Percentiles rank a stretch among this genome's conserved stretches.
Conservation (phyloP, 345 rosid species). For the Angophora floribunda region DNA sequence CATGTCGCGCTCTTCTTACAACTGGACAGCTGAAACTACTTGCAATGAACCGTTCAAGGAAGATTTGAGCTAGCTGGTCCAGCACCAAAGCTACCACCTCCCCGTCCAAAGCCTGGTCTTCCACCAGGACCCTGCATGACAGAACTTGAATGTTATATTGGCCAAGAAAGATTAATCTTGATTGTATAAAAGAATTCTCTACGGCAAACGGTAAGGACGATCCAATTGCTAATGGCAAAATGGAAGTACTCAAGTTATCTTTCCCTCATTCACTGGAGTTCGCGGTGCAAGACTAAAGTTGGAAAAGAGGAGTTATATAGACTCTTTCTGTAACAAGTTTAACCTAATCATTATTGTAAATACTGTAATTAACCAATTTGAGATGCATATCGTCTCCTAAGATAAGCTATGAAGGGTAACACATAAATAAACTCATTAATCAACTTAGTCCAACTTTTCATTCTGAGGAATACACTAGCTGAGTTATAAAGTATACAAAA, state of each 20-base stretch:
- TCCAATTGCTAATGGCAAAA: not conserved
- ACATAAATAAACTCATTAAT: not conserved
- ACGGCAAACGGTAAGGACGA: not conserved
- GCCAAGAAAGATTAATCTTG: not conserved
- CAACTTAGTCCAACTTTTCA: not conserved
- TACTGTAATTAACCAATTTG: not conserved
- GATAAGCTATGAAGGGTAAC: not conserved
- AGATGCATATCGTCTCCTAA: not conserved
- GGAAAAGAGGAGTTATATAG: not conserved
- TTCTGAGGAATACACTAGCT: not conserved
- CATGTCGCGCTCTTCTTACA: not conserved
- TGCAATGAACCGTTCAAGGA: constrained; percentile 20
- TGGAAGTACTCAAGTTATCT: not conserved
- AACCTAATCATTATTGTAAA: not conserved
- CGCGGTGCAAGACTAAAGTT: not conserved
- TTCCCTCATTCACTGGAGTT: not conserved
- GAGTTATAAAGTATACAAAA: not conserved
- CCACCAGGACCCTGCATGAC: constrained; percentile 46
- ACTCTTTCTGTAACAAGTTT: not conserved
- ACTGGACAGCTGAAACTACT: not conserved
- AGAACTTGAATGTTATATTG: not conserved
- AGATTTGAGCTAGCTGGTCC: constrained; percentile 38
- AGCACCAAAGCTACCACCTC: constrained; percentile 54
- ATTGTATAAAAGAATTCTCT: not conserved
- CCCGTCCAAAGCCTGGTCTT: constrained; percentile 67